phyloP scores from a whole-genome alignment of 2,329 filamentous ascomycete species.

The Ploettnerulaceae sp. region DNA sequence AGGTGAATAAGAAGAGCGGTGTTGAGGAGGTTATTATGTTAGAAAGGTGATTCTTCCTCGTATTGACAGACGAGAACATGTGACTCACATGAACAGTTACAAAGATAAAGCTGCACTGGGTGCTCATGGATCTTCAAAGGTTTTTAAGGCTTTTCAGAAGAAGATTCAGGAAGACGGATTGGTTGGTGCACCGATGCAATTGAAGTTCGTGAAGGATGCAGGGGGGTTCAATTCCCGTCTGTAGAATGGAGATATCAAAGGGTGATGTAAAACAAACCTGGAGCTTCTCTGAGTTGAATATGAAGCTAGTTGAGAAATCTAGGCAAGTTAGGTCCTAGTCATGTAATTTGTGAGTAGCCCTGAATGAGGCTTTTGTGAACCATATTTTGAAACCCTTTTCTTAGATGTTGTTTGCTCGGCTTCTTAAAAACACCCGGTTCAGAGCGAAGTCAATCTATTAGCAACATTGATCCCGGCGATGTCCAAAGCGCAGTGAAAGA shows the following conservation, averaged over 20 bases:
- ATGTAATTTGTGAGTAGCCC: too few relatives aligned
- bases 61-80: neutral
- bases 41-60: slow-evolving; percentile 23
- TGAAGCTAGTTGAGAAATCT: too few relatives aligned
- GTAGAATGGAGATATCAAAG: slow-evolving; percentile 5
- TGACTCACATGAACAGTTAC: slow-evolving; percentile 24
- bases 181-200: slow-evolving; percentile 19
- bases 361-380: too few relatives aligned
- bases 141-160: slow-evolving; percentile 24
- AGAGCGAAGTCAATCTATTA: too few relatives aligned
- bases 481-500: too few relatives aligned
- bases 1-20: slow-evolving; percentile 27
- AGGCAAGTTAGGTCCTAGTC: too few relatives aligned
- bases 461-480: too few relatives aligned
- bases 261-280: too few relatives aligned
- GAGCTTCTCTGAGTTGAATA: too few relatives aligned
- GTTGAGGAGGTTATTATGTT: slow-evolving; percentile 30
- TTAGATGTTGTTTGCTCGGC: too few relatives aligned
- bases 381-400: too few relatives aligned
- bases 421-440: too few relatives aligned
- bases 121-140: slow-evolving; percentile 23
- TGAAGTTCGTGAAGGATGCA: slow-evolving; percentile 27
- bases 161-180: slow-evolving; percentile 25
- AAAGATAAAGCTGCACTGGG: slow-evolving; percentile 28
- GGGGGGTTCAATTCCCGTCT: slow-evolving; percentile 29